Base-by-base conservation (phyloP, 495 filamentous ascomycete species). In the Tuber microsphaerosporum region DNA sequence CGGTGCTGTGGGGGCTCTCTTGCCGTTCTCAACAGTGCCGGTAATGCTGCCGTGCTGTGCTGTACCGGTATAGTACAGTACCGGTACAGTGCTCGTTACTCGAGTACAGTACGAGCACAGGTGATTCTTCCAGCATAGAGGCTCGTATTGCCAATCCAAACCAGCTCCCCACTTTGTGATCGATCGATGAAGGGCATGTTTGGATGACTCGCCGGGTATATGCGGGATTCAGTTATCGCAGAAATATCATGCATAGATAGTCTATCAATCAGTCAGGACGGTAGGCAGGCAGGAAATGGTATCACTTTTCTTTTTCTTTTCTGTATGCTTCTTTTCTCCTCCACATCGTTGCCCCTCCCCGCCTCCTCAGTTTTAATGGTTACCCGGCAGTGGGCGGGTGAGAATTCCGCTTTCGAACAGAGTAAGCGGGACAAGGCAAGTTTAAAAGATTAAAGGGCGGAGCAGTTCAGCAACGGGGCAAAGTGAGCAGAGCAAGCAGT, bases 161-260 rank as follows among this genome's bases (percentile, higher is more conserved):
- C 56, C 2, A 26, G 26, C 31, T 65, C 56, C 12, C 56, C n/a
- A 65, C 56, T 31, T 65, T 65, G 56, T n/a, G 56, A 65, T 65
- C 56, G 56, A 65, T 65, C 56, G 56, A 65, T 65, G 56, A 65
- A 31, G 4, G 10, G 14, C 56, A 31, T 65, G n/a, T 31, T 65
- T 65, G 56, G 12, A 65, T 65, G 56, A 65, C 56, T 65, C 56
- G n/a, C 56, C 56, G 56, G 56, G 56, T 65, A 65, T 65, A 65
- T 65, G 56, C 56, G 56, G 56, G n/a, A 65, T 17, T 56, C 48
- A 65, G 56, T 16, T 31, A 65, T 65, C 56, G 22, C 48, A 56
- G 48, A 7, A 51, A 65, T 65, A 31, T 17, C 56, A 17, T 26
- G 1, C 56, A 65, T n/a, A 56, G 48, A 65, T 65, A 31, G 56